phyloP scores from a whole-genome alignment of 148 eudicot species.

The Spergularia bocconei region DNA sequence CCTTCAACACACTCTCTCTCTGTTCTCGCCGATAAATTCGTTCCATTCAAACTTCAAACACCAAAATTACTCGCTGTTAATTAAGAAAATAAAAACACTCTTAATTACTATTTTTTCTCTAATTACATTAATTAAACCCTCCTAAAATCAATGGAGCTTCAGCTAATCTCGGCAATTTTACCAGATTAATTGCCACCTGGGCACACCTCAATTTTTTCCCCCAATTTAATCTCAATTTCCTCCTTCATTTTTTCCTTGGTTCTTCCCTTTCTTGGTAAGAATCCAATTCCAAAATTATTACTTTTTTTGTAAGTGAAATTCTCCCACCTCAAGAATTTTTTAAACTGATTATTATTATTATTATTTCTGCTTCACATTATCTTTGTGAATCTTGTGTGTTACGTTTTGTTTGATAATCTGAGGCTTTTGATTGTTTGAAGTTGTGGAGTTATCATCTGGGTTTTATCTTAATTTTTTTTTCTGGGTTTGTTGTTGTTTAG shows the following conservation, averaged over 20 bases:
- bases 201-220: constrained; percentile 7
- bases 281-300: constrained; percentile 28
- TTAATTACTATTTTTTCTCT: background rate
- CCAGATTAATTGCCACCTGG: constrained; percentile 29
- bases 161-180: constrained; percentile 34
- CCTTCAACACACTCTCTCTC: constrained; percentile 15
- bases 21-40: constrained; percentile 32
- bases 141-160: constrained; percentile 6
- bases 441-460: constrained; percentile 19
- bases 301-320: constrained; percentile 4
- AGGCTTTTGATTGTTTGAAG: constrained; percentile 11
- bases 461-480: background rate
- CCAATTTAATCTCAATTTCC: constrained; percentile 40
- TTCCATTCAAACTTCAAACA: constrained; percentile 7
- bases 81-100: background rate
- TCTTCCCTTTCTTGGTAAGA: constrained; percentile 62
- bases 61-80: background rate
- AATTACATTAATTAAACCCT: background rate
- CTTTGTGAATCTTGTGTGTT: background rate
- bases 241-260: constrained; percentile 40
- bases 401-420: background rate
- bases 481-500: constrained; percentile 7
- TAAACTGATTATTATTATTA: background rate
- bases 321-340: constrained; percentile 12
- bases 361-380: constrained; percentile 1